These are phyloP conservation scores for Coniochaeta prunicola DNA, from an alignment of 2,329 filamentous ascomycete species.

Conservation along the genomic window DNA sequence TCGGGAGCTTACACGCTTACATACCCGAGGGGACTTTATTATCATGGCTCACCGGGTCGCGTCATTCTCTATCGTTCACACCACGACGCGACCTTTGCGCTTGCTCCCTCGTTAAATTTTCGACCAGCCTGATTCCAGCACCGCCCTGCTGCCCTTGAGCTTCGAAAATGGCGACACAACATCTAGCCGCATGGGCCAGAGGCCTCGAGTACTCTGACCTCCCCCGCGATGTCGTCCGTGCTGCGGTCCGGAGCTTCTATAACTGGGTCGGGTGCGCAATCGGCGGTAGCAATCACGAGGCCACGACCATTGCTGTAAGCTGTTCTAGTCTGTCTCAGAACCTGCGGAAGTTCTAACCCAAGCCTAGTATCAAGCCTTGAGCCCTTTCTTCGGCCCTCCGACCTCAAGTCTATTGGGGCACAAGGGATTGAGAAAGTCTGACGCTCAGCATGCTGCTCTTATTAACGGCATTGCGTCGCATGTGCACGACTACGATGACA, in stretches of 20 bases:
- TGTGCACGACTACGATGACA: constrained; percentile 51
- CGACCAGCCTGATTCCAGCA: neutral
- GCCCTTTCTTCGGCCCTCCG: constrained; percentile 20
- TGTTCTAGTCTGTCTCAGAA: constrained; percentile 7
- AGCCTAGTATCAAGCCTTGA: constrained; percentile 5
- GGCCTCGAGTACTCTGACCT: constrained; percentile 32
- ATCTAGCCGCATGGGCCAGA: constrained; percentile 38
- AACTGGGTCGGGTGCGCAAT: constrained; percentile 48
- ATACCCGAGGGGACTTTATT: neutral
- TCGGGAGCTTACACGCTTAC: neutral
- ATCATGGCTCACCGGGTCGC: neutral
- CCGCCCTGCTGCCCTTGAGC: no score
- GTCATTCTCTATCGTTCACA: neutral
- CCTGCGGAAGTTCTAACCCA: neutral
- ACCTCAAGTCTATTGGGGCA: constrained; percentile 24
- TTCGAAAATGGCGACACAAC: constrained; percentile 35
- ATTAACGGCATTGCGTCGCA: constrained; percentile 49
- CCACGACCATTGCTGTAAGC: constrained; percentile 26
- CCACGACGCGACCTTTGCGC: neutral
- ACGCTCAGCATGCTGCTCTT: constrained; percentile 31
- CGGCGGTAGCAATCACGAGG: constrained; percentile 39
- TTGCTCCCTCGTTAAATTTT: neutral
- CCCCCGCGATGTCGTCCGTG: constrained; percentile 29
- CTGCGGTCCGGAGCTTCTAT: constrained; percentile 40
- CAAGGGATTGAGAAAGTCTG: constrained; percentile 18